Evolutionary conservation across 441 rosid genomes (phyloP).

Genomic region (Pelargonium myrrhifolium): DNA sequence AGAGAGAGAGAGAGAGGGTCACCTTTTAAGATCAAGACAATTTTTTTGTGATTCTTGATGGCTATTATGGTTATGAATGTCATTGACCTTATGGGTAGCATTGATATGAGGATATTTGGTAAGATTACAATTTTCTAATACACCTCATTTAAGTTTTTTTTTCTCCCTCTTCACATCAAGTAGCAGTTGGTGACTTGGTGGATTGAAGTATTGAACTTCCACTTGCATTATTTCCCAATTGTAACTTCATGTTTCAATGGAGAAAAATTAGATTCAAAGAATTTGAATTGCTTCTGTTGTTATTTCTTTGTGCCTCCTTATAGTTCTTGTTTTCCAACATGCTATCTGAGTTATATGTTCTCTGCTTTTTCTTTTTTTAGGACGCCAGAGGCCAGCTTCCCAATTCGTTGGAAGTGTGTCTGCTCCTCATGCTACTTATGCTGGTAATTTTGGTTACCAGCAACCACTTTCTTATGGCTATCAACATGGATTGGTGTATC

Average conservation of each 20-base stretch:
- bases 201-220: too few species aligned
- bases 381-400: slow-evolving; percentile 46
- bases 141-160: not conserved
- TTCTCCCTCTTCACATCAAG: not conserved
- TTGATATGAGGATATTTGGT: not conserved
- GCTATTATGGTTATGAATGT: not conserved
- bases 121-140: not conserved
- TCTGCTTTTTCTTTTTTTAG: slow-evolving; percentile 23
- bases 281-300: not conserved
- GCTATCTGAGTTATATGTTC: not conserved
- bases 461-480: slow-evolving; percentile 33
- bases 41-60: not conserved
- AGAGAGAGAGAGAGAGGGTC: too few species aligned
- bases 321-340: not conserved
- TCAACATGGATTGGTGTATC: slow-evolving; percentile 54
- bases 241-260: not conserved
- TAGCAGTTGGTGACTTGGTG: too few species aligned
- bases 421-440: slow-evolving; percentile 46
- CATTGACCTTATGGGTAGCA: not conserved
- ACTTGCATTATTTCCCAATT: too few species aligned
- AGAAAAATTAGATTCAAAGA: not conserved
- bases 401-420: slow-evolving; percentile 43
- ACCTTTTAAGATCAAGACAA: too few species aligned
- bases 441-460: slow-evolving; percentile 29
- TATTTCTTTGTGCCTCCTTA: not conserved